Evolutionary conservation across 2,329 filamentous ascomycete genomes (phyloP), one percentile per base, ranked within the genome.

Genomic region (Curvularia sp.): DNA sequence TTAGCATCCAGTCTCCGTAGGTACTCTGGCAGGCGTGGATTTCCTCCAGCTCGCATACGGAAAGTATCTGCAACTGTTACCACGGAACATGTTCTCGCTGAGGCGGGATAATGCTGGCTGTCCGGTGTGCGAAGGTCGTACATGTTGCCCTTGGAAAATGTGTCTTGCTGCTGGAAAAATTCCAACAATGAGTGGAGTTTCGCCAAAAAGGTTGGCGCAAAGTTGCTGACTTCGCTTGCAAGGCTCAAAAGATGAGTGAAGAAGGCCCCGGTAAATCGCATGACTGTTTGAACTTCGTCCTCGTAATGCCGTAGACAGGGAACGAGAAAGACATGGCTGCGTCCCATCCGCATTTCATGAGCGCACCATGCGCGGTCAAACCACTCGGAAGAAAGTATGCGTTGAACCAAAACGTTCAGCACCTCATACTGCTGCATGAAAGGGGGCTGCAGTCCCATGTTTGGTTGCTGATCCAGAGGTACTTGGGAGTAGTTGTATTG

Each of bases 361-460:
- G 74, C 65, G 56, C 79, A 81, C 79, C 79, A 81, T 9, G 79
- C 79, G 41, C 79, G 69, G 49, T 75, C 74, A 61, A 81, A 81
- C 77, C 78, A 81, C 2, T 73, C 74, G 10, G 79, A 80, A 33
- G 67, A 69, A 20, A 80, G 62, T 6, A 81, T 56, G 58, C 70
- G 78, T 68, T 66, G 74, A 57, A 68, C 71, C 55, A 69, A 79
- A 42, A 66, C 63, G 39, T 58, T 57, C 35, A 75, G 62, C 1
- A 62, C 26, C 18, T 62, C 53, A 13, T 69, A 63, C 33, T 67
- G 64, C 28, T 68, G 65, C 72, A 76, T 73, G 38, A 73, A 65
- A 15, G 74, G 73, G n/a, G 73, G 71, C 2, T 55, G 59, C 2
- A 74, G 51, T 15, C 67, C 65, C 9, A 47, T 30, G 18, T 74